These are phyloP conservation scores for Zizania latifolia DNA, from an alignment of 176 grass and related monocot genomes.

Conservation along the genomic window DNA sequence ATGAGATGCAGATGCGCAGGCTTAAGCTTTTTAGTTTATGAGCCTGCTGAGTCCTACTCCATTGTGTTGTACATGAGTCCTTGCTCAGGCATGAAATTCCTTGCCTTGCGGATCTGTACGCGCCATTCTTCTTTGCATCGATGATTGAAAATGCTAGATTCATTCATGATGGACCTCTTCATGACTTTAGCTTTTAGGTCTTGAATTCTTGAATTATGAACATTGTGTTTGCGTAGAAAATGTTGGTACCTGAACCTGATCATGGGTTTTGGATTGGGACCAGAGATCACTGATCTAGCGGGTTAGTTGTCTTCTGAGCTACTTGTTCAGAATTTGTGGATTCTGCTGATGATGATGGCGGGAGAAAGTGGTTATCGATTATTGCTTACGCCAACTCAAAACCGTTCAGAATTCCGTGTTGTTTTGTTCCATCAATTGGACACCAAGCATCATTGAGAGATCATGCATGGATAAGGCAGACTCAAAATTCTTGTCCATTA, in stretches of 20 bases:
- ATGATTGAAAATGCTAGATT: not conserved
- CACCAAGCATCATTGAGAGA: not conserved
- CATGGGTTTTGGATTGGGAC: too few relatives aligned
- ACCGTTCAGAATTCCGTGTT: not conserved
- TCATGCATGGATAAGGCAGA: not conserved
- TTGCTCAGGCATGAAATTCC: slow-evolving; percentile 1
- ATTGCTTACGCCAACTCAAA: not conserved
- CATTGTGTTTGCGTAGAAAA: not conserved
- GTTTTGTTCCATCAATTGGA: not conserved
- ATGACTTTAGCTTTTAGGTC: not conserved
- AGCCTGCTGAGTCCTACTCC: slow-evolving; percentile 18
- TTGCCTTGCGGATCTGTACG: slow-evolving; percentile 14
- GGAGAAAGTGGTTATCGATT: not conserved
- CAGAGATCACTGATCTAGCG: too few relatives aligned
- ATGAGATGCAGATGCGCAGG: slow-evolving; percentile 26
- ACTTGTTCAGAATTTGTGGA: too few relatives aligned
- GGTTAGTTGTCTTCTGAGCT: too few relatives aligned
- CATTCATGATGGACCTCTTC: not conserved
- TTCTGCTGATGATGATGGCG: not conserved
- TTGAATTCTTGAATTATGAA: not conserved
- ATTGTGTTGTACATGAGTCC: slow-evolving; percentile 4
- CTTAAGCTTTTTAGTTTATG: slow-evolving; percentile 38
- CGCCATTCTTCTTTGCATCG: not conserved
- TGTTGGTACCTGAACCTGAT: not conserved
- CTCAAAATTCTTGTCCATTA: too few relatives aligned